Percentiles rank a stretch among this genome's conserved stretches.
phyloP scores from a whole-genome alignment of 192 early-diverging fungal species.

The Coemansia sp. region DNA sequence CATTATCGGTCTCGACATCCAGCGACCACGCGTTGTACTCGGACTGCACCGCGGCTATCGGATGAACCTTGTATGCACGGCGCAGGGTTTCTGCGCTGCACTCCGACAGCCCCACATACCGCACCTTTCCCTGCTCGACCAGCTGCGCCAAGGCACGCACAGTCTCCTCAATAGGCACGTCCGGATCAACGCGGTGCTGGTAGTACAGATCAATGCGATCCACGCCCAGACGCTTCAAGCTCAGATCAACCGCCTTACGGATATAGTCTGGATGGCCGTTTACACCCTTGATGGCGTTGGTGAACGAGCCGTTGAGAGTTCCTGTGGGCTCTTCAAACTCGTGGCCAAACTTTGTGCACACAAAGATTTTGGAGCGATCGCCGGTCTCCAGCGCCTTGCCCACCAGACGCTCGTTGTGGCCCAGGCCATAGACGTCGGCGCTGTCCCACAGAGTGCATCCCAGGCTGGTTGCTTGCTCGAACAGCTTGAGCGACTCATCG shows the following conservation, averaged over 20 bases:
- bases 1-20: constrained; percentile 67
- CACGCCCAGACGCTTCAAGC: constrained; percentile 27
- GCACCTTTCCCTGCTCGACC: constrained; percentile 44
- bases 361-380: not conserved
- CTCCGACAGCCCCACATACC: constrained; percentile 40
- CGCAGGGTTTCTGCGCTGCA: constrained; percentile 62
- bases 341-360: constrained; percentile 2
- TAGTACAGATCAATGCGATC: constrained; percentile 50
- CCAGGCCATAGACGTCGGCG: constrained; percentile 60
- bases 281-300: constrained; percentile 9
- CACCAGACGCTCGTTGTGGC: constrained; percentile 55
- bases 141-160: constrained; percentile 45
- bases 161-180: constrained; percentile 38
- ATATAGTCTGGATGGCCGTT: constrained; percentile 57
- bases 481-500: constrained; percentile 37
- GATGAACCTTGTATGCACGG: constrained; percentile 63
- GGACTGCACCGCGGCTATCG: constrained; percentile 13
- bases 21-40: constrained; percentile 61
- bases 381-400: constrained; percentile 26
- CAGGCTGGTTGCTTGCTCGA: constrained; percentile 58
- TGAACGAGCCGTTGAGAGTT: not conserved
- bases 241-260: constrained; percentile 19
- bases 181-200: constrained; percentile 36
- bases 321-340: not conserved
- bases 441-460: constrained; percentile 66